Base-by-base conservation (phyloP, 2,329 filamentous ascomycete genomes). In the Stagonosporopsis tanaceti region DNA sequence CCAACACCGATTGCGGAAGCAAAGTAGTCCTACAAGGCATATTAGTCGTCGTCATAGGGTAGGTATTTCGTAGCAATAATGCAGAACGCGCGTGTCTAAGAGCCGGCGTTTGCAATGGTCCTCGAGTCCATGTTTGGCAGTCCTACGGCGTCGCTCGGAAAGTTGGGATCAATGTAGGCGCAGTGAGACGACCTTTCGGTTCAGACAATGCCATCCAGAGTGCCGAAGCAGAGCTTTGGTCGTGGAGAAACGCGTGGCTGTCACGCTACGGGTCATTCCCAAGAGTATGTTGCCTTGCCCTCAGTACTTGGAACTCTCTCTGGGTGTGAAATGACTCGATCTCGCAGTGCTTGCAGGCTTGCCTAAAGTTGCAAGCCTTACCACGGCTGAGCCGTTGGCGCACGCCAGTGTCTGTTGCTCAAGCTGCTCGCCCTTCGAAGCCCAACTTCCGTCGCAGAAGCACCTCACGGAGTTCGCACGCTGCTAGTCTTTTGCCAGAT, bases 1-100 rank as follows among this genome's bases (percentile, higher is more conserved):
- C 93, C 94, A 77, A 97, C 89, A 67, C 92, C 92, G 78, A 97
- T 88, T 70, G 91, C 90, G 75, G 92, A 89, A 74, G 84, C 81
- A 79, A 99, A 98, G 80, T 98, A 99, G 82, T 99, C 95, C 95
- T 99, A 92, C 82, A 82, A 79, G 74, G 73, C 77, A 81, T 79
- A 88, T 92, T 87, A 92, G 90, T 91, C 73, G 80, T 69, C 68
- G 67, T 71, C 48, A 59, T 58, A 69, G 50, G 59, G 48, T 47
- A 76, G 41, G 74, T 75, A 63, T 65, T 71, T 73, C 68, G 72
- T 62, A 60, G 62, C 52, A 61, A 38, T 47, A 61, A 53, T 65
- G 62, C 68, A 72, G 67, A 41, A 64, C 62, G 53, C 66, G 62
- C 60, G 62, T 69, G 61, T 71, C 66, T 70, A n/a, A 46, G 60